Evolutionary conservation across 2,329 filamentous ascomycete genomes (phyloP), one percentile per base, ranked within the genome.

Genomic region (Zymoseptoria ardabiliae): DNA sequence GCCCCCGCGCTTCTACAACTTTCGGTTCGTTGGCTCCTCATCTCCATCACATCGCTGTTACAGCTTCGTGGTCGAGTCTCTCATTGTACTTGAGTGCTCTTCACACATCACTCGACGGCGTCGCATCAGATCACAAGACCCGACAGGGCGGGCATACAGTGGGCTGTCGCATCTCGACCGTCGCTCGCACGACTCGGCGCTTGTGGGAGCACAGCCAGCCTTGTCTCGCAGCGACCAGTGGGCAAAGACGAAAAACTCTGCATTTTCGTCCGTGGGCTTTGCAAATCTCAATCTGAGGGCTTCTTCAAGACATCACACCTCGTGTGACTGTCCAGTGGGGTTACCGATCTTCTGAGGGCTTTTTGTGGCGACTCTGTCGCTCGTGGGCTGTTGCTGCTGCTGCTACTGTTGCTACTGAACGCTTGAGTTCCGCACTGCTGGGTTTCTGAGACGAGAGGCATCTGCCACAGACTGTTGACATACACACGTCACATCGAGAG

Each of bases 141-240:
- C 56, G 63, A 61, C 59, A 61, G 61, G 58, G 55, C 61, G 60
- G 60, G 58, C 59, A 66, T 56, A 28, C 63, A 65, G 65, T 66
- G 64, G 67, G 68, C 68, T 67, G 55, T 62, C 52, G 57, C 49
- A 63, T 63, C 60, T 59, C 63, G 56, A 62, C 55, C 55, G 60
- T 67, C 63, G 65, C 65, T 61, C 45, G 55, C 28, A 51, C 68
- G 74, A 76, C 76, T 76, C 72, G 77, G 78, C 77, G 63, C 60
- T 71, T 81, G 78, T 79, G 78, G 78, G 78, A 79, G 80, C 78
- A 78, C 78, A 63, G 61, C 55, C 35, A 45, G 77, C 78, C 78
- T 76, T 73, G 75, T 74, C 25, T 70, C 64, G 66, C 22, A 68
- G 73, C 72, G 71, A 67, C 56, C 72, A 76, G 76, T 77, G 76